Evolutionary conservation across 2,329 filamentous ascomycete genomes (phyloP).

Genomic region (Colletotrichum kahawae): DNA sequence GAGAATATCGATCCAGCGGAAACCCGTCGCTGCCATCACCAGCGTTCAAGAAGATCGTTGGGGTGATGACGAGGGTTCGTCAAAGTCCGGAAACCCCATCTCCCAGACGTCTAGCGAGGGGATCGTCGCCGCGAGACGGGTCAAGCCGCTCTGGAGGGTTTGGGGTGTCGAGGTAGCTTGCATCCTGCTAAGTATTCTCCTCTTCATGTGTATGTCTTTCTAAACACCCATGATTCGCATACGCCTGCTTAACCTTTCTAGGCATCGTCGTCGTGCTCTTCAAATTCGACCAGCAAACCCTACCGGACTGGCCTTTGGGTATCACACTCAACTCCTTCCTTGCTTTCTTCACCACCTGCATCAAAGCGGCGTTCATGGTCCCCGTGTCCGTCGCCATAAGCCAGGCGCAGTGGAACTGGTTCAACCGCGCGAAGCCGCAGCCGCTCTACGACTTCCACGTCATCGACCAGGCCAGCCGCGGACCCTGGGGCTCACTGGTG

Average conservation of each 20-base stretch:
- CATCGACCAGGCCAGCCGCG: constrained; percentile 19
- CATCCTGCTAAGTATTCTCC: neutral
- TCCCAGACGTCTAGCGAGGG: too few relatives aligned
- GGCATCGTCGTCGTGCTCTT: neutral
- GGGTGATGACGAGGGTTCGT: too few relatives aligned
- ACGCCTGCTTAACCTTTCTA: neutral
- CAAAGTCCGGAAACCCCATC: too few relatives aligned
- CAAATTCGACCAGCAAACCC: neutral
- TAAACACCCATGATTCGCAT: neutral
- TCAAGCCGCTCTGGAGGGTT: neutral
- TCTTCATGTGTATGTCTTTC: neutral
- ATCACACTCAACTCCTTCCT: constrained; percentile 24
- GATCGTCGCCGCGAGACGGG: too few relatives aligned
- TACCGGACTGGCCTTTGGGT: constrained; percentile 7
- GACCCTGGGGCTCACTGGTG: constrained; percentile 7
- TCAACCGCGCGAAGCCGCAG: neutral
- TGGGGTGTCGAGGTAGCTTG: neutral
- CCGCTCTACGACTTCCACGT: constrained; percentile 15
- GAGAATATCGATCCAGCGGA: too few relatives aligned
- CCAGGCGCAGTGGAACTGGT: constrained; percentile 22
- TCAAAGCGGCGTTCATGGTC: constrained; percentile 16
- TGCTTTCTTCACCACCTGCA: constrained; percentile 14
- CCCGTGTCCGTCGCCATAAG: constrained; percentile 16
- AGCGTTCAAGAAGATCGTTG: too few relatives aligned
- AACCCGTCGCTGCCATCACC: too few relatives aligned